phyloP scores from a whole-genome alignment of 148 eudicot species.

The Suaeda aralocaspica region DNA sequence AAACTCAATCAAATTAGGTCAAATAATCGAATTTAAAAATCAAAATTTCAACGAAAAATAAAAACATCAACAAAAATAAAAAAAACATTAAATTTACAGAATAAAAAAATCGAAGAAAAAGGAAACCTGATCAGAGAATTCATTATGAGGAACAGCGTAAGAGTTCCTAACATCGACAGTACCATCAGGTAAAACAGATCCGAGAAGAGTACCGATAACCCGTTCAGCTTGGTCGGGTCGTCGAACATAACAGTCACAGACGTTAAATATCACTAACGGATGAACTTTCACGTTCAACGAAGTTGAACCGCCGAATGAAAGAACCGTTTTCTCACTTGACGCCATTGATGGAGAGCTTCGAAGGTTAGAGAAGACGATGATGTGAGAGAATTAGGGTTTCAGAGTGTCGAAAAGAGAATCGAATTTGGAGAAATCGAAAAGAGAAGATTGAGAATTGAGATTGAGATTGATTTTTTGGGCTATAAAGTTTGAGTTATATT shows the following conservation, averaged over 20 bases:
- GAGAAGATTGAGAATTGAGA: no score
- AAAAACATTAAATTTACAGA: neutral
- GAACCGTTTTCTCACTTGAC: constrained; percentile 47
- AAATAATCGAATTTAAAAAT: no score
- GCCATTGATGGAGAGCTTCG: constrained; percentile 35
- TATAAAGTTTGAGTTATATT: no score
- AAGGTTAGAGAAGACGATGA: neutral
- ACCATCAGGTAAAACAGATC: constrained; percentile 76
- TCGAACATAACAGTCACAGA: constrained; percentile 81
- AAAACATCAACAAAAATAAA: neutral
- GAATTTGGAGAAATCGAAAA: no score
- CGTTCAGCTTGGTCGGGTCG: constrained; percentile 93
- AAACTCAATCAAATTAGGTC: no score
- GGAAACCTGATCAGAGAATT: constrained; percentile 80
- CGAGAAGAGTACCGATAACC: constrained; percentile 88
- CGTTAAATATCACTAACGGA: constrained; percentile 83
- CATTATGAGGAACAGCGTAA: constrained; percentile 89
- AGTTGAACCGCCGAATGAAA: constrained; percentile 48
- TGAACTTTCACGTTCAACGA: constrained; percentile 65
- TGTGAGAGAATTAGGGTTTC: constrained; percentile 15
- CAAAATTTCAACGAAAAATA: neutral
- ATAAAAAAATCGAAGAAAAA: neutral
- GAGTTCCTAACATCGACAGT: constrained; percentile 85
- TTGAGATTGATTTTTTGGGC: no score
- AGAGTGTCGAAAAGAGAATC: no score